These are phyloP conservation scores for Acaromyces ingoldii DNA, from an alignment of 1,284 basidiomycete genomes.

Conservation along the genomic window DNA sequence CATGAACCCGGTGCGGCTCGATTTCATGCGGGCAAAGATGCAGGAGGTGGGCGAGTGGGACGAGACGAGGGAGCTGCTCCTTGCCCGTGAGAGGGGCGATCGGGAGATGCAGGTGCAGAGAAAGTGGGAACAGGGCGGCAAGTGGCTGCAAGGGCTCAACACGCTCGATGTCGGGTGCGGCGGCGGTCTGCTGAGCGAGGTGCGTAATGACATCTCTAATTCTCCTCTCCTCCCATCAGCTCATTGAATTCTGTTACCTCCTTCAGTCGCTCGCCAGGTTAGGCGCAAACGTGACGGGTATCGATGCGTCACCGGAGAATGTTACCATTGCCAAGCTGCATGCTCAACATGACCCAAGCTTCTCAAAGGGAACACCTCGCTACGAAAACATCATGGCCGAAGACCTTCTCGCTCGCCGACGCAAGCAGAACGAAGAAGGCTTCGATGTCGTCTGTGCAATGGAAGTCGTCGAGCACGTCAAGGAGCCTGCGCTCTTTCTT, in stretches of 20 bases:
- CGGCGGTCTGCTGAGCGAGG: slow-evolving; percentile 88
- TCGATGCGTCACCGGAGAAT: slow-evolving; percentile 85
- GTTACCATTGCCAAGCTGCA: slow-evolving; percentile 80
- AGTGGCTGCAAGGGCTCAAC: slow-evolving; percentile 58
- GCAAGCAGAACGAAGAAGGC: slow-evolving; percentile 53
- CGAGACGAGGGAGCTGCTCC: slow-evolving; percentile 22
- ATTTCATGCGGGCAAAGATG: slow-evolving; percentile 76
- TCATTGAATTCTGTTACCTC: not conserved
- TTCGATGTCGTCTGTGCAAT: slow-evolving; percentile 94
- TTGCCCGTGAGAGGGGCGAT: slow-evolving; percentile 37
- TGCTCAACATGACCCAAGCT: slow-evolving; percentile 67
- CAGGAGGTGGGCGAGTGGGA: slow-evolving; percentile 45
- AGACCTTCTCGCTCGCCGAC: slow-evolving; percentile 57
- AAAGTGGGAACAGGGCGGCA: slow-evolving; percentile 48
- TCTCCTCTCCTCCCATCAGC: too few relatives aligned
- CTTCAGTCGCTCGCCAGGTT: slow-evolving; percentile 74
- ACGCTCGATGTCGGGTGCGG: slow-evolving; percentile 88
- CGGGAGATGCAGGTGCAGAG: slow-evolving; percentile 37
- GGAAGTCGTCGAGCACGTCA: slow-evolving; percentile 97
- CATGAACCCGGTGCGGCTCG: slow-evolving; percentile 89
- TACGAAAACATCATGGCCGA: slow-evolving; percentile 82
- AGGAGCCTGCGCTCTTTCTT: slow-evolving; percentile 75
- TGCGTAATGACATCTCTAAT: slow-evolving; percentile 54
- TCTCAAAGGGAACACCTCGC: slow-evolving; percentile 22
- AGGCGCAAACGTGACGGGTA: slow-evolving; percentile 76